Evolutionary conservation across 2,329 filamentous ascomycete species (phyloP), one percentile per base, ranked within the genome.

Genomic region (Fusarium sp.): DNA sequence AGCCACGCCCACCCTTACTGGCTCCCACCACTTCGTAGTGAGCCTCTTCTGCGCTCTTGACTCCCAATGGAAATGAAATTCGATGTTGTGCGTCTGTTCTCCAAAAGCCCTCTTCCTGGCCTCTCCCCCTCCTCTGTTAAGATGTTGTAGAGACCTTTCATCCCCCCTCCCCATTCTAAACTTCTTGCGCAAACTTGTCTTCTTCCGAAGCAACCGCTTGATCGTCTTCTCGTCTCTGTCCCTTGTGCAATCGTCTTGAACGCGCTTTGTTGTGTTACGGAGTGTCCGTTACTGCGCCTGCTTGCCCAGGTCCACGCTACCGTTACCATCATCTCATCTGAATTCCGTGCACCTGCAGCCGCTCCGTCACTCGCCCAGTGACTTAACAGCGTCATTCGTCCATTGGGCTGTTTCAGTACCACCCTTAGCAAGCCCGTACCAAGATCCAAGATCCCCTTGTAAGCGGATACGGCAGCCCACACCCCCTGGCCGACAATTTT

Each of bases 391-490:
- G 70, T 77, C 76, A 78, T 77, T 78, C 76, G 76, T 66, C 75
- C 72, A 70, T 75, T 68, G 72, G 68, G 57, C 72, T 75, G 78
- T 80, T 77, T 77, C 76, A 78, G 78, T 78, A 67, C 75, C 75
- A 73, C 77, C 75, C 67, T 75, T 75, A 74, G 64, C 70, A 74
- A 65, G 68, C 63, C 76, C 67, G 75, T 68, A 70, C 68, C 75
- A 62, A 78, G 76, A 77, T 79, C 75, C 77, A 73, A 78, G 75
- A 78, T 78, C 77, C 73, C 76, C 76, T 78, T 77, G 76, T 77
- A 65, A 57, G 76, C 73, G 75, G 73, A 78, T 77, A 77, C 76
- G 65, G 76, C 59, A 77, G 67, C 75, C 65, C 75, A 74, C 79
- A 74, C 76, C 74, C 76, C 78, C 76, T 75, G 66, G 77, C 75